A percentile compares a stretch with the other conserved stretches of the same genome.
Evolutionary conservation across 1,284 basidiomycete genomes (phyloP).

Genomic region (Marasmius sp.): DNA sequence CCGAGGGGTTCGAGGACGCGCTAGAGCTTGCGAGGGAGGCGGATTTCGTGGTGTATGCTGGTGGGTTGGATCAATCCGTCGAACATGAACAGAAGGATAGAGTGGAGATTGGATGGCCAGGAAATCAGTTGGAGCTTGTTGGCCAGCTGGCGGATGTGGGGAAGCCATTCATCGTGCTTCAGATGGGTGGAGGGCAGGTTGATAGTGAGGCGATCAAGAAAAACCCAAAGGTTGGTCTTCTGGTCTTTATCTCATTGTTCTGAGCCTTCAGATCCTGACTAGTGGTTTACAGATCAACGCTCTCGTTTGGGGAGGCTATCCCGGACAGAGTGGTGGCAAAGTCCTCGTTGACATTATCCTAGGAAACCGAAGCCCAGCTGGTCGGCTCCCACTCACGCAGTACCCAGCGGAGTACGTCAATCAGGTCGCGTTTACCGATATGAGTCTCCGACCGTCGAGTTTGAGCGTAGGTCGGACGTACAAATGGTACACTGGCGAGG

Average conservation of each 20-base stretch:
- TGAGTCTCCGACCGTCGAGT: slow-evolving; percentile 48
- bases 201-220: slow-evolving; percentile 47
- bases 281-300: slow-evolving; percentile 42
- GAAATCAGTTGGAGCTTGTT: slow-evolving; percentile 52
- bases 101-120: slow-evolving; percentile 52
- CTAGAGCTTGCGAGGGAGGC: slow-evolving; percentile 62
- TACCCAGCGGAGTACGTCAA: slow-evolving; percentile 51
- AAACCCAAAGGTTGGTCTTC: slow-evolving; percentile 36
- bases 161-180: slow-evolving; percentile 52
- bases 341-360: slow-evolving; percentile 50
- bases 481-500: slow-evolving; percentile 54
- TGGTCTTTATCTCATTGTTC: slow-evolving; percentile 28
- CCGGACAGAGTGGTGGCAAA: slow-evolving; percentile 52
- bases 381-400: slow-evolving; percentile 53
- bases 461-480: slow-evolving; percentile 56
- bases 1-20: slow-evolving; percentile 55
- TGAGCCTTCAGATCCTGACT: background rate
- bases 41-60: slow-evolving; percentile 59
- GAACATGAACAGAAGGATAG: slow-evolving; percentile 53
- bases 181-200: slow-evolving; percentile 58
- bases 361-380: slow-evolving; percentile 51
- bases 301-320: slow-evolving; percentile 56
- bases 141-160: slow-evolving; percentile 40
- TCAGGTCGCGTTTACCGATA: slow-evolving; percentile 56
- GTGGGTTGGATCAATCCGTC: slow-evolving; percentile 52